phyloP scores from a whole-genome alignment of 2,329 filamentous ascomycete species.

The Alternaria triticina region DNA sequence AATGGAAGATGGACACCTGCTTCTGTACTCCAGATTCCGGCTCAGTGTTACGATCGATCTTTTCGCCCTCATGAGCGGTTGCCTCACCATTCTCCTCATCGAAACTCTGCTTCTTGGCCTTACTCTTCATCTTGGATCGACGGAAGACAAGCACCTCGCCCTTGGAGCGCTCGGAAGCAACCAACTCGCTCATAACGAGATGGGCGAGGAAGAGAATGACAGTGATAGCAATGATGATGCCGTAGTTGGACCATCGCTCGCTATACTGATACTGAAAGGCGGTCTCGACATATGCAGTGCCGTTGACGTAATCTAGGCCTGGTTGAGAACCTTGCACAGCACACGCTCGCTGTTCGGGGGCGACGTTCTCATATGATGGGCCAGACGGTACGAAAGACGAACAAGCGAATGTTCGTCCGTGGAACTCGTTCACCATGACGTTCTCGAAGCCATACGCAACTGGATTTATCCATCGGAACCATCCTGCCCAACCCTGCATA shows the following conservation, averaged over 20 bases:
- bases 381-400: constrained; percentile 48
- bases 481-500: constrained; percentile 53
- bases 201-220: constrained; percentile 67
- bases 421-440: constrained; percentile 75
- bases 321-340: constrained; percentile 44
- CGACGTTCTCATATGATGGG: constrained; percentile 40
- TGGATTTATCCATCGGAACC: constrained; percentile 73
- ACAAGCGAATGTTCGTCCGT: constrained; percentile 32
- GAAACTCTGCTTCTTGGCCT: constrained; percentile 27
- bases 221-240: constrained; percentile 68
- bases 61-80: constrained; percentile 35
- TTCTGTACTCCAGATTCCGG: constrained; percentile 37
- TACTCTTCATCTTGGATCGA: constrained; percentile 45
- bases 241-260: constrained; percentile 64
- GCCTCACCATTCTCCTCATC: constrained; percentile 49
- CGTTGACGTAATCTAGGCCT: constrained; percentile 42
- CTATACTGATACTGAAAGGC: constrained; percentile 44
- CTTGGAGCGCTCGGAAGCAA: constrained; percentile 65
- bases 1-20: constrained; percentile 49
- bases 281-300: constrained; percentile 40
- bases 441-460: constrained; percentile 79
- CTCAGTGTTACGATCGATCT: constrained; percentile 33
- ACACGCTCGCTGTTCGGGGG: constrained; percentile 42
- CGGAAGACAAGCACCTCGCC: constrained; percentile 72
- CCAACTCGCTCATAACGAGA: constrained; percentile 66